These are phyloP conservation scores for Pseudogymnoascus sp. DNA, from an alignment of 2,329 filamentous ascomycete species.

Conservation along the genomic window DNA sequence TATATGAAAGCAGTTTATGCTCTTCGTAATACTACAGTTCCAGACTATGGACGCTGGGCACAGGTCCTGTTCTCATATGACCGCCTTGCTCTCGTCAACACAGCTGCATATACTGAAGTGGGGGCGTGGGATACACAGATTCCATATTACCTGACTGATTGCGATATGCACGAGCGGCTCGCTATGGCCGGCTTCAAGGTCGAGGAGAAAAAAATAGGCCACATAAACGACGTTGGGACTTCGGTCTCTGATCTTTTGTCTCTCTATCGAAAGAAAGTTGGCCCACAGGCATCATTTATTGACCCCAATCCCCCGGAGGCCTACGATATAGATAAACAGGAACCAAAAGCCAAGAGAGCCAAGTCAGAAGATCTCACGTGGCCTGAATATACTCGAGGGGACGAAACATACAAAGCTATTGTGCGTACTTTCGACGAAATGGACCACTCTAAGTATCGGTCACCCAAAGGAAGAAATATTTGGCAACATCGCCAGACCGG, in stretches of 20 bases:
- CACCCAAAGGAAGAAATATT: slow-evolving; percentile 37
- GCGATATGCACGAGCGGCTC: slow-evolving; percentile 47
- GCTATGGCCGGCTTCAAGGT: slow-evolving; percentile 39
- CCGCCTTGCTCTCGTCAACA: slow-evolving; percentile 50
- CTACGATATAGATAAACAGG: slow-evolving; percentile 13
- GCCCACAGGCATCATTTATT: slow-evolving; percentile 27
- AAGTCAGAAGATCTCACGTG: neutral
- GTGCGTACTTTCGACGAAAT: slow-evolving; percentile 3
- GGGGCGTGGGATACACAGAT: slow-evolving; percentile 52
- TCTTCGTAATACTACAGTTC: slow-evolving; percentile 13
- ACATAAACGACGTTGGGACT: slow-evolving; percentile 40
- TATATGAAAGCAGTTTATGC: slow-evolving; percentile 18
- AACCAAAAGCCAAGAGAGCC: neutral
- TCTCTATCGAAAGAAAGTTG: slow-evolving; percentile 36
- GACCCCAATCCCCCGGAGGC: slow-evolving; percentile 32
- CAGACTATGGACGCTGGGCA: slow-evolving; percentile 34
- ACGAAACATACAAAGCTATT: neutral
- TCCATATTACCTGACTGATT: slow-evolving; percentile 52
- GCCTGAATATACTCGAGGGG: neutral
- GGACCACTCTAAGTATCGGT: neutral
- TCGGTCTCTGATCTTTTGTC: slow-evolving; percentile 40
- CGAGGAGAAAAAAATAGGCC: slow-evolving; percentile 33
- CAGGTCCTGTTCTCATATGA: slow-evolving; percentile 53
- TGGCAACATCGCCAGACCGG: slow-evolving; percentile 47
- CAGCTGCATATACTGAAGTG: slow-evolving; percentile 35